Evolutionary conservation across 73 alveolate genomes (phyloP).

Genomic region (Diophrys sp.): DNA sequence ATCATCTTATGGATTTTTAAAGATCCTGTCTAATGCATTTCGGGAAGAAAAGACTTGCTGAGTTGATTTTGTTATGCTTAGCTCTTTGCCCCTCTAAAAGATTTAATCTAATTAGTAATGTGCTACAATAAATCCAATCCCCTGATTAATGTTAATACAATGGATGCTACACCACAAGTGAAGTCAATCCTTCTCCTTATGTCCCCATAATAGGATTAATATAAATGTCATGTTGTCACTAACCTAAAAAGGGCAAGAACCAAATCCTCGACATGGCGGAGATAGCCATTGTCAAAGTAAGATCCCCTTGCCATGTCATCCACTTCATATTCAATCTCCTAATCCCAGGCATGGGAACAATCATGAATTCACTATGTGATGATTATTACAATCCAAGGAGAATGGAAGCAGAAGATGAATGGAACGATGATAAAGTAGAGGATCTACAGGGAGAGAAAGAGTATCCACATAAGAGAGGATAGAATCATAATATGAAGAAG

Average conservation of each 20-base stretch:
- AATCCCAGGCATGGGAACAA: neutral
- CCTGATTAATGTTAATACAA: no score
- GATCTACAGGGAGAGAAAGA: neutral
- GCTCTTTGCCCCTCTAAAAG: no score
- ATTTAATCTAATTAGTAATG: no score
- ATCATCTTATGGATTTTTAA: no score
- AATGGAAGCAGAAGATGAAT: slow-evolving; percentile 2
- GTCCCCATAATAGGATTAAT: neutral
- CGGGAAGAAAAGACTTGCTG: no score
- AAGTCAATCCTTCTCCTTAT: neutral
- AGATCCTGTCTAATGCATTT: no score
- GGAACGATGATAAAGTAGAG: neutral
- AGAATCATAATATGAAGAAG: no score
- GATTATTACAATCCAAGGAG: neutral
- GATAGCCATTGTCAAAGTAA: neutral
- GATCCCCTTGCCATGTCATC: neutral
- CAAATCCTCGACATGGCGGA: neutral
- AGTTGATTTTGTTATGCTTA: no score
- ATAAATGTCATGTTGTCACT: neutral
- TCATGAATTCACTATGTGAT: neutral
- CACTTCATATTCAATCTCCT: neutral
- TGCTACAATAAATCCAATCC: no score
- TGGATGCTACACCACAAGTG: no score
- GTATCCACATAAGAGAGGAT: neutral
- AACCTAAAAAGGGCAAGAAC: neutral